A percentile compares a stretch with the other conserved stretches of the same genome.
Evolutionary conservation across 2,329 filamentous ascomycete genomes (phyloP).

Genomic region (Helminthosporium solani): DNA sequence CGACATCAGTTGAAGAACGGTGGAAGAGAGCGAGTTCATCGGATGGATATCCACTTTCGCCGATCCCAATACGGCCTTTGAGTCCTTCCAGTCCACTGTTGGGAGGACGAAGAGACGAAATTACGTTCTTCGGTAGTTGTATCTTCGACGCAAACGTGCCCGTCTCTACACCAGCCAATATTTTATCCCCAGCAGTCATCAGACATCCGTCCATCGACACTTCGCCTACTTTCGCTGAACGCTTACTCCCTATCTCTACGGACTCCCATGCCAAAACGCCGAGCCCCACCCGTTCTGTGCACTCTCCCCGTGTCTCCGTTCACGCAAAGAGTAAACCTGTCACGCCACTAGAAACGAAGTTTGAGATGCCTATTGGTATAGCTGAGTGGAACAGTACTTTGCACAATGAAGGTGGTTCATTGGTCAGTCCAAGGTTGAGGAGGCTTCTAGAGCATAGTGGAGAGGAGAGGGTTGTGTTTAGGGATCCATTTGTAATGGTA

Average conservation of each 20-base stretch:
- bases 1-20: neutral
- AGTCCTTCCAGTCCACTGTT: conserved; percentile 5
- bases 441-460: neutral
- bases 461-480: neutral
- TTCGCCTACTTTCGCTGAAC: too few species aligned
- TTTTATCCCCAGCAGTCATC: too few species aligned
- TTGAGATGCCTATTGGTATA: neutral
- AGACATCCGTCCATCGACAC: neutral
- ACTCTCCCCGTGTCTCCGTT: conserved; percentile 3
- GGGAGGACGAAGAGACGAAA: conserved; percentile 4
- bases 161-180: too few species aligned
- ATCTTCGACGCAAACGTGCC: too few species aligned
- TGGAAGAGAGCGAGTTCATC: conserved; percentile 5
- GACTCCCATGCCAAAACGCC: conserved; percentile 1
- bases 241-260: neutral
- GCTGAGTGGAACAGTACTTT: neutral
- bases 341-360: neutral
- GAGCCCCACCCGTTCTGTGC: neutral
- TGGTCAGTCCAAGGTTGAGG: too few species aligned
- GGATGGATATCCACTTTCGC: conserved; percentile 5
- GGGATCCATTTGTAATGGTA: neutral
- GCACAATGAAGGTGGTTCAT: neutral
- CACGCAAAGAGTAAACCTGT: neutral
- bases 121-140: conserved; percentile 2
- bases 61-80: conserved; percentile 4